Conservation (phyloP, 202 grass and related monocot genomes). For the Setaria viridis region DNA sequence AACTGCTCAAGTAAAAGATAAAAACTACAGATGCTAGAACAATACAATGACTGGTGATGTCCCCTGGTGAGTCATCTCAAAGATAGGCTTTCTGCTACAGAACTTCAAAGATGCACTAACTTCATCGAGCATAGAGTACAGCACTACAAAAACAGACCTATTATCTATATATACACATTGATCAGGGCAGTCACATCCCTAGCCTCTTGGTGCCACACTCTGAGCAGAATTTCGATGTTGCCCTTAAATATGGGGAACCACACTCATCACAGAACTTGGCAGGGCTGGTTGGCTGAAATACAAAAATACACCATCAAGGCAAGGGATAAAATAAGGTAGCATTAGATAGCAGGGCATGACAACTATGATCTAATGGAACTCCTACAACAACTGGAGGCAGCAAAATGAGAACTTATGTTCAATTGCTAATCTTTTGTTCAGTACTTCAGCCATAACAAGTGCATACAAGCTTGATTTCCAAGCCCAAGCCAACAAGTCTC, state of each 20-base stretch:
- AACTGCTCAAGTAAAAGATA: neutral
- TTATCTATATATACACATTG: neutral
- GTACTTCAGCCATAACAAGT: neutral
- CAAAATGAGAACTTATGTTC: neutral
- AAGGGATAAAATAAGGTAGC: conserved; percentile 7
- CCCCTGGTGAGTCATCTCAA: neutral
- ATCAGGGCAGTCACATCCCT: conserved; percentile 50
- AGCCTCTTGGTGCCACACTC: conserved; percentile 94
- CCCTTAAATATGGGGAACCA: conserved; percentile 83
- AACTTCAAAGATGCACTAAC: neutral
- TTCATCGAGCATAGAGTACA: conserved; percentile 17
- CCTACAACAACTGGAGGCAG: neutral
- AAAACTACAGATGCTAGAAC: neutral
- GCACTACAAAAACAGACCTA: neutral
- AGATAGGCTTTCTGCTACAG: neutral
- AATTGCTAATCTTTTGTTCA: conserved; percentile 25
- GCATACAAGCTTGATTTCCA: neutral
- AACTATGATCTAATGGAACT: neutral
- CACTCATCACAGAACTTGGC: conserved; percentile 98
- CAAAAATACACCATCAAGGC: conserved; percentile 27
- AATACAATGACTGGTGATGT: neutral
- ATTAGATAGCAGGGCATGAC: neutral
- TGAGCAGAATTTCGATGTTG: conserved; percentile 93
- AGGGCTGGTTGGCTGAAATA: conserved; percentile 76
- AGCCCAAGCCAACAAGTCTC: neutral